A percentile compares a stretch with the other conserved stretches of the same genome.
Evolutionary conservation across 2,329 filamentous ascomycete species (phyloP).

Genomic region (Colletotrichum orchidophilum): DNA sequence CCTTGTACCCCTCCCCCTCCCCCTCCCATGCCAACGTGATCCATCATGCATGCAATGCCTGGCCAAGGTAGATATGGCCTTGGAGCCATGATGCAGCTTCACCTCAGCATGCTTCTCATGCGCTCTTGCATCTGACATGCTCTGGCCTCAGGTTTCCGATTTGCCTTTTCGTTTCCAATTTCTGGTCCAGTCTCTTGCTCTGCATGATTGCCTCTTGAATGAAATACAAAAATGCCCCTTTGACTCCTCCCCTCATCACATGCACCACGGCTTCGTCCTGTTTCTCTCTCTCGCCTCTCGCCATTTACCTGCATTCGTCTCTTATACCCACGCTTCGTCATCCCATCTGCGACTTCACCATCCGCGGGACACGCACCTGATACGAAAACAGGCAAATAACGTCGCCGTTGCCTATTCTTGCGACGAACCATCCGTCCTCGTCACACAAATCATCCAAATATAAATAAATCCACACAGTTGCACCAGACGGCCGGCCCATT

Average conservation of each 20-base stretch:
- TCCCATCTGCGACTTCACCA: background rate
- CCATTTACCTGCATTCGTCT: background rate
- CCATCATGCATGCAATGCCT: conserved; percentile 24
- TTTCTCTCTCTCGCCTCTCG: background rate
- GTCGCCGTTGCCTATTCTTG: background rate
- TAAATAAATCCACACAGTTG: background rate
- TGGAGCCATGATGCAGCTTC: background rate
- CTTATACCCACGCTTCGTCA: background rate
- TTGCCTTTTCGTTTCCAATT: background rate
- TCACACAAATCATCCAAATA: background rate
- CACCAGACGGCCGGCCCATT: background rate
- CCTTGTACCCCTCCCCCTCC: background rate
- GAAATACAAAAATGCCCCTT: background rate
- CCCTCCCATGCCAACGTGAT: conserved; percentile 14
- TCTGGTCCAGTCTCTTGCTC: background rate
- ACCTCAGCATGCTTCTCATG: background rate
- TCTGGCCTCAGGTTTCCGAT: background rate
- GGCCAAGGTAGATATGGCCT: too few relatives aligned
- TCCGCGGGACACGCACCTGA: background rate
- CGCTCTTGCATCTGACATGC: background rate
- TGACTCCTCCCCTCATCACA: conserved; percentile 11
- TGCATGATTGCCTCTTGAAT: background rate
- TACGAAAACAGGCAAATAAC: background rate
- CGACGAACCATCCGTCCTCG: background rate
- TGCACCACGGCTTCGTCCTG: background rate